phyloP scores from a whole-genome alignment of 2,329 filamentous ascomycete genomes.

The Davidsoniella eucalypti region DNA sequence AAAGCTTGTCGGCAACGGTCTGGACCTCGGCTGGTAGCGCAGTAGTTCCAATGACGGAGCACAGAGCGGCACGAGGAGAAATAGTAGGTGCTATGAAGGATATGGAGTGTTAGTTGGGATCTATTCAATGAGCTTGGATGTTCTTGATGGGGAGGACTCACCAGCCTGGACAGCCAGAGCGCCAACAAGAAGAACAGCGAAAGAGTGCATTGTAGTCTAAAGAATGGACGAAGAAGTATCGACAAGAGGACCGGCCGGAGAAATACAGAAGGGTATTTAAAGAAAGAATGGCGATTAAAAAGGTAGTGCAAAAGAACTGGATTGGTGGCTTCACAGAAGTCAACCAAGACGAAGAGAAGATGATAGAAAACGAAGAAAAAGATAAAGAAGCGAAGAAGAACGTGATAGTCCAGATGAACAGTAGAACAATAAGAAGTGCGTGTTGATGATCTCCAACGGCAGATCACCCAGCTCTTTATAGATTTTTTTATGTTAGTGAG shows the following conservation, averaged over 20 bases:
- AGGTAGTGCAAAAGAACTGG: background rate
- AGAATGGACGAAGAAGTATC: background rate
- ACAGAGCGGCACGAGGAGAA: slow-evolving; percentile 24
- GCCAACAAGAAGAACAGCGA: slow-evolving; percentile 3
- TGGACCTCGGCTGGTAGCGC: slow-evolving; percentile 34
- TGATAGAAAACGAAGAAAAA: background rate
- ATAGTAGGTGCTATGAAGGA: slow-evolving; percentile 11
- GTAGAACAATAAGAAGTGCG: background rate
- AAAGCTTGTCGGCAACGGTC: slow-evolving; percentile 20
- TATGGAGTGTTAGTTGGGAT: background rate
- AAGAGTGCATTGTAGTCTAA: slow-evolving; percentile 3
- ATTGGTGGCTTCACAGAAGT: slow-evolving; percentile 5
- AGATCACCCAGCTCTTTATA: slow-evolving; percentile 1
- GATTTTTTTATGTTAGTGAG: too few relatives aligned
- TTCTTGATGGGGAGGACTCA: background rate
- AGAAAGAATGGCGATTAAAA: background rate
- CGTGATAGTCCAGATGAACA: background rate
- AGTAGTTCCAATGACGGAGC: slow-evolving; percentile 36
- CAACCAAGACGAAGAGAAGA: background rate
- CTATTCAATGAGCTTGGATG: background rate
- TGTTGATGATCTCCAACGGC: background rate
- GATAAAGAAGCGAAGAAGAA: background rate
- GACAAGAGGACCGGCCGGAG: background rate
- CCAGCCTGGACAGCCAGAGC: slow-evolving; percentile 8
- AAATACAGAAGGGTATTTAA: background rate